Percentiles rank a stretch among this genome's conserved stretches.
Conservation (phyloP, 2,329 filamentous ascomycete genomes). For the Neopestalotiopsis rosae region DNA sequence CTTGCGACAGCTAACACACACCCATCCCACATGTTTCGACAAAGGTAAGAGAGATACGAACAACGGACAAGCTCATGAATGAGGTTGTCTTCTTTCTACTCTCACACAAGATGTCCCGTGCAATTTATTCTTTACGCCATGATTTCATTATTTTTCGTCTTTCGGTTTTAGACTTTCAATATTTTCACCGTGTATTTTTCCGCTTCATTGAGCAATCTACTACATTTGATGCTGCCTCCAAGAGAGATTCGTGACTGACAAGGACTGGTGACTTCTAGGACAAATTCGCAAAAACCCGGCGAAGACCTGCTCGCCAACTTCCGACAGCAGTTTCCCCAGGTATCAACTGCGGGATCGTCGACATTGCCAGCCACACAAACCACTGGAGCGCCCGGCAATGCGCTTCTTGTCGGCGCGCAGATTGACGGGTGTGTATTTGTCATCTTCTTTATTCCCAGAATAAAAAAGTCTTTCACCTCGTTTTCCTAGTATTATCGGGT, state of each 20-base stretch:
- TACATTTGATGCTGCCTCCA: too few species aligned
- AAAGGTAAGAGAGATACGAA: constrained; percentile 36
- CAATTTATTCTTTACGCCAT: too few species aligned
- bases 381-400: constrained; percentile 38
- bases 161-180: too few species aligned
- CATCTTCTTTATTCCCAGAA: constrained; percentile 6
- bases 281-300: constrained; percentile 82
- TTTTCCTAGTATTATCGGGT: constrained; percentile 3
- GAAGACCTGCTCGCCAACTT: constrained; percentile 86
- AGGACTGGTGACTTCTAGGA: too few species aligned
- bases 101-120: neutral
- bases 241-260: too few species aligned
- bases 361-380: constrained; percentile 49
- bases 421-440: constrained; percentile 32
- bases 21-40: constrained; percentile 36
- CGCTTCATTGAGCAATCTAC: too few species aligned
- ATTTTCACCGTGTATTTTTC: too few species aligned
- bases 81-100: constrained; percentile 16
- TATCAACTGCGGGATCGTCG: constrained; percentile 57
- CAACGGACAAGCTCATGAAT: neutral
- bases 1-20: constrained; percentile 33
- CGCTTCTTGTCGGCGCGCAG: constrained; percentile 30
- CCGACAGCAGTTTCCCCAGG: constrained; percentile 80
- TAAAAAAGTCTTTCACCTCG: constrained; percentile 16
- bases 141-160: too few species aligned